Evolutionary conservation across 148 eudicot species (phyloP).

Genomic region (Rhododendron williamsianum): DNA sequence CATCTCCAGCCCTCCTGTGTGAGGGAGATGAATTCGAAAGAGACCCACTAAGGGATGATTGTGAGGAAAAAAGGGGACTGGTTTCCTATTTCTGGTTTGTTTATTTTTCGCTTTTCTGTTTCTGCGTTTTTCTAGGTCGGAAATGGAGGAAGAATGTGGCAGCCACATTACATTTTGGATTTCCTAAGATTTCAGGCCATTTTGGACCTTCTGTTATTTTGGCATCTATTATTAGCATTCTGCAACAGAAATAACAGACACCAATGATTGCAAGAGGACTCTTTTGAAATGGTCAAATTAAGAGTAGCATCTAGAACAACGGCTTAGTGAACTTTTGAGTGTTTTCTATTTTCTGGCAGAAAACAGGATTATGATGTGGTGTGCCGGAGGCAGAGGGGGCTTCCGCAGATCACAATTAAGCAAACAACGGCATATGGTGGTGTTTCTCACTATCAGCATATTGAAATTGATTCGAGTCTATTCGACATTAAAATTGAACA

Average conservation of each 20-base stretch:
- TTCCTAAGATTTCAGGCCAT: neutral
- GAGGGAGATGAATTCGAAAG: neutral
- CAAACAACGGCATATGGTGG: too few species aligned
- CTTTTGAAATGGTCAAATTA: neutral
- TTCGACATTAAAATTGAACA: too few species aligned
- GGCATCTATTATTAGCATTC: neutral
- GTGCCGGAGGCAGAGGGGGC: too few species aligned
- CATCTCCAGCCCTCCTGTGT: constrained; percentile 12
- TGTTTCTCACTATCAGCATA: too few species aligned
- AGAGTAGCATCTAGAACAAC: neutral
- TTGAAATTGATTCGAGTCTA: too few species aligned
- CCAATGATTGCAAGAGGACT: neutral
- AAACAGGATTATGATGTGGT: too few species aligned
- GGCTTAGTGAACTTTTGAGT: too few species aligned
- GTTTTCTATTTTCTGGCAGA: too few species aligned
- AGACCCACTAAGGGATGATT: neutral
- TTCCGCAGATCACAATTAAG: too few species aligned
- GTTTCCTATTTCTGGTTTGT: neutral
- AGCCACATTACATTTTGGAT: neutral
- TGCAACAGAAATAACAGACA: neutral
- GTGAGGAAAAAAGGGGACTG: neutral
- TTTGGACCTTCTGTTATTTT: neutral
- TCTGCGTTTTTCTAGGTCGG: neutral
- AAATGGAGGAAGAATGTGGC: neutral
- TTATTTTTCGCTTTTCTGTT: neutral